phyloP scores from a whole-genome alignment of 2,329 filamentous ascomycete genomes.

The Dactylellina parvicollis region DNA sequence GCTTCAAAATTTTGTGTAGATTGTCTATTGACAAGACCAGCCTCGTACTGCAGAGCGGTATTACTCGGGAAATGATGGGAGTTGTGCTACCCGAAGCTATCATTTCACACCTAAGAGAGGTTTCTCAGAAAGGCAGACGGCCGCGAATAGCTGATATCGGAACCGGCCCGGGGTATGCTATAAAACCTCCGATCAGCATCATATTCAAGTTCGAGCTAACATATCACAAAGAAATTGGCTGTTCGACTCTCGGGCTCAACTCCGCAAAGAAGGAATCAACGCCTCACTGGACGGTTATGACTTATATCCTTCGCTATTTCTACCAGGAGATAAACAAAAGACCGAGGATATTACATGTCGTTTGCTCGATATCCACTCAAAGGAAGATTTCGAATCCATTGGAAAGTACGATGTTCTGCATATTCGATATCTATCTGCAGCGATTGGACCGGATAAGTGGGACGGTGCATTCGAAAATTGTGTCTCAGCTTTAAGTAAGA shows the following conservation, averaged over 20 bases:
- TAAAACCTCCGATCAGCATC: too few species aligned
- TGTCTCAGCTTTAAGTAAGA: conserved; percentile 22
- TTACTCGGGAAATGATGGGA: conserved; percentile 33
- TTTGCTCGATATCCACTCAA: conserved; percentile 13
- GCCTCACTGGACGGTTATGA: conserved; percentile 31
- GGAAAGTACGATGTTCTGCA: conserved; percentile 29
- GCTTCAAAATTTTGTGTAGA: not conserved
- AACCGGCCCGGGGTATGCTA: conserved; percentile 29
- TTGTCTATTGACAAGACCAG: not conserved
- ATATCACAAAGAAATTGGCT: conserved; percentile 6
- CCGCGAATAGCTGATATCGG: conserved; percentile 25
- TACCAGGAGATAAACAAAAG: conserved; percentile 17
- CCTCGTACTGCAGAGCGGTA: conserved; percentile 23
- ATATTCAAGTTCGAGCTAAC: not conserved
- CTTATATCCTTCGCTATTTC: conserved; percentile 19
- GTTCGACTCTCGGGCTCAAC: conserved; percentile 20
- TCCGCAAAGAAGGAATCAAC: conserved; percentile 25
- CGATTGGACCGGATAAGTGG: conserved; percentile 37
- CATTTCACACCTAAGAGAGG: conserved; percentile 1
- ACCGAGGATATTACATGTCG: conserved; percentile 21
- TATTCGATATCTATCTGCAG: conserved; percentile 31
- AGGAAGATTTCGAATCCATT: conserved; percentile 9
- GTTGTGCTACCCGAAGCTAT: conserved; percentile 6
- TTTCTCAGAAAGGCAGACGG: conserved; percentile 12
- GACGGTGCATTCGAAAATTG: conserved; percentile 26